Percentiles rank a stretch among this genome's conserved stretches.
phyloP scores from a whole-genome alignment of 257 asterid species.

The Penstemon davidsonii region DNA sequence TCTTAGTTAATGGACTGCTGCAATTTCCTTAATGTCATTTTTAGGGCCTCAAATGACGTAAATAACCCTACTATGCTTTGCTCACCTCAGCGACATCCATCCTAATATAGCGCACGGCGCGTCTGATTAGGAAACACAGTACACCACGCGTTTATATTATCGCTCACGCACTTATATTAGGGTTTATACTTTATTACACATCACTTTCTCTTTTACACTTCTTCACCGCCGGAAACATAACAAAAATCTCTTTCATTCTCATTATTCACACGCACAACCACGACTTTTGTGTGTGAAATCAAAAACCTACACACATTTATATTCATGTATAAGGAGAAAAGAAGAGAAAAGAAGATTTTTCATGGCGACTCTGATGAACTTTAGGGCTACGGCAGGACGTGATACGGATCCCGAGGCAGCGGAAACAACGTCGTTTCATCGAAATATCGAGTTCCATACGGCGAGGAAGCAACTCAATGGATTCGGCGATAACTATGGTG shows the following conservation, averaged over 20 bases:
- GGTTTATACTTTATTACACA: conserved; percentile 30
- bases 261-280: conserved; percentile 7
- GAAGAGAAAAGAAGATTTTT: neutral
- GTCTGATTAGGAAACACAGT: too few species aligned
- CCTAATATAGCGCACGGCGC: too few species aligned
- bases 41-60: too few species aligned
- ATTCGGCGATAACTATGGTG: conserved; percentile 42
- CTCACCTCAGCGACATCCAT: too few species aligned
- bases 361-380: conserved; percentile 28
- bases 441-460: conserved; percentile 72
- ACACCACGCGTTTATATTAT: too few species aligned
- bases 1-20: too few species aligned
- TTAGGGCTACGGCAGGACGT: conserved; percentile 26
- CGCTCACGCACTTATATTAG: conserved; percentile 10
- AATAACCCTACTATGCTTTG: too few species aligned
- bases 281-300: conserved; percentile 13
- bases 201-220: neutral
- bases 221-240: too few species aligned
- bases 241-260: too few species aligned
- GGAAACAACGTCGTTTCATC: conserved; percentile 42
- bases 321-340: too few species aligned
- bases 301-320: neutral
- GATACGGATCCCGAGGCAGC: conserved; percentile 31
- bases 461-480: conserved; percentile 66
- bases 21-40: too few species aligned